Percentiles rank a stretch among this genome's conserved stretches.
Conservation (phyloP, 2,329 filamentous ascomycete species). For the Exserohilum rostratum region DNA sequence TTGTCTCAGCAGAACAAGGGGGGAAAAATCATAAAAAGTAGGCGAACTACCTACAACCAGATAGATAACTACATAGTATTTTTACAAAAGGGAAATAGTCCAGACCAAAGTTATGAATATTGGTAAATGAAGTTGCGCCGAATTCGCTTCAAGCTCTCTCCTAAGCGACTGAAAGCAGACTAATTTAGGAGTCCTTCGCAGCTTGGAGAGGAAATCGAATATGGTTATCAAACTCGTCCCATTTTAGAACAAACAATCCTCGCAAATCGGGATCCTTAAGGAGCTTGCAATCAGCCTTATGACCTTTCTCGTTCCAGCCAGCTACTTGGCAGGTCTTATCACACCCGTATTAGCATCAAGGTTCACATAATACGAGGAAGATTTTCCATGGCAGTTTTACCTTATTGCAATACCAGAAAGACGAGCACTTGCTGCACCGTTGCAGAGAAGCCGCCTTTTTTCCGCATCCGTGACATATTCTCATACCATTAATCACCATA, state of each 20-base stretch:
- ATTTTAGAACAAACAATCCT: conserved; percentile 17
- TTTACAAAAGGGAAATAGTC: background rate
- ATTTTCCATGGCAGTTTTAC: conserved; percentile 16
- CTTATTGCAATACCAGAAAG: conserved; percentile 29
- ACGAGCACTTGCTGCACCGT: conserved; percentile 24
- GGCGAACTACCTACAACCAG: background rate
- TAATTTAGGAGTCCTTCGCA: background rate
- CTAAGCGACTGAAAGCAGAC: background rate
- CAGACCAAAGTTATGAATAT: background rate
- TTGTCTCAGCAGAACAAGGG: background rate
- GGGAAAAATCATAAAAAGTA: background rate
- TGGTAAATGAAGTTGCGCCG: background rate
- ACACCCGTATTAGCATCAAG: conserved; percentile 13
- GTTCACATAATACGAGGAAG: conserved; percentile 9
- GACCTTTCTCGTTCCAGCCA: conserved; percentile 22
- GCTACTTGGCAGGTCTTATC: conserved; percentile 20
- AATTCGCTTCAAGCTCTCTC: background rate
- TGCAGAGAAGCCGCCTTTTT: conserved; percentile 21
- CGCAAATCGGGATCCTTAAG: conserved; percentile 20
- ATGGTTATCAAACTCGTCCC: background rate
- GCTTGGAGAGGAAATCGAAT: background rate
- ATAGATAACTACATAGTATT: background rate
- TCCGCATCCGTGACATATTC: conserved; percentile 24
- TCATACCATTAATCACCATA: conserved; percentile 18
- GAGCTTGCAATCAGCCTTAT: conserved; percentile 25